Conservation (phyloP, 306 rosid genomes). For the Comarum palustre region DNA sequence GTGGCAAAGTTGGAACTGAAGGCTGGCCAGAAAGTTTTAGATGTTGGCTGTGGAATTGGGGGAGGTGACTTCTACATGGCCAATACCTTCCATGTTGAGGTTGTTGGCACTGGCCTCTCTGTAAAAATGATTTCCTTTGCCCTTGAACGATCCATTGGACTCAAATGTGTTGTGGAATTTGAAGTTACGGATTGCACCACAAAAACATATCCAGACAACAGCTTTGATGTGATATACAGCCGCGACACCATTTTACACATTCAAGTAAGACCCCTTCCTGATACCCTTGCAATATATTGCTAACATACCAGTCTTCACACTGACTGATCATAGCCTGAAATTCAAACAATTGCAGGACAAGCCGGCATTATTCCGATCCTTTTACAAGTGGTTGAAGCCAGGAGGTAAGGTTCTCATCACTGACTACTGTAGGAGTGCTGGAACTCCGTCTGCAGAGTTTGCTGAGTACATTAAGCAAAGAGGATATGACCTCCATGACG, state of each 20-base stretch:
- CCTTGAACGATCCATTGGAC: conserved; percentile 79
- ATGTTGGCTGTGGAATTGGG: conserved; percentile 96
- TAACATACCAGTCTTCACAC: background rate
- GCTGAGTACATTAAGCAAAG: conserved; percentile 71
- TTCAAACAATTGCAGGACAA: conserved; percentile 55
- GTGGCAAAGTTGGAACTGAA: conserved; percentile 71
- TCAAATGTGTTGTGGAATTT: conserved; percentile 68
- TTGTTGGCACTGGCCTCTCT: conserved; percentile 86
- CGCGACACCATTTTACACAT: conserved; percentile 84
- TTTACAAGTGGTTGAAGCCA: conserved; percentile 88
- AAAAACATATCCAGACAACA: conserved; percentile 58
- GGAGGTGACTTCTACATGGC: conserved; percentile 98
- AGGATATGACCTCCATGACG: conserved; percentile 71
- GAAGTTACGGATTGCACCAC: conserved; percentile 88
- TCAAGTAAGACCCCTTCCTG: conserved; percentile 46
- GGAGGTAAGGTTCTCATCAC: conserved; percentile 86
- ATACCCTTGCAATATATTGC: background rate
- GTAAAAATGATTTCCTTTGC: conserved; percentile 90
- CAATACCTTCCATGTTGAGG: conserved; percentile 68
- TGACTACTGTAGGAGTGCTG: conserved; percentile 76
- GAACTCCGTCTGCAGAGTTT: conserved; percentile 58
- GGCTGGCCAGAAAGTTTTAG: conserved; percentile 80
- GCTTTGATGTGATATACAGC: conserved; percentile 80
- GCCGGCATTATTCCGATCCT: conserved; percentile 62
- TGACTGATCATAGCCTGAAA: background rate